phyloP scores from a whole-genome alignment of 139 green algal genomes.

The Zygnema cylindricum region DNA sequence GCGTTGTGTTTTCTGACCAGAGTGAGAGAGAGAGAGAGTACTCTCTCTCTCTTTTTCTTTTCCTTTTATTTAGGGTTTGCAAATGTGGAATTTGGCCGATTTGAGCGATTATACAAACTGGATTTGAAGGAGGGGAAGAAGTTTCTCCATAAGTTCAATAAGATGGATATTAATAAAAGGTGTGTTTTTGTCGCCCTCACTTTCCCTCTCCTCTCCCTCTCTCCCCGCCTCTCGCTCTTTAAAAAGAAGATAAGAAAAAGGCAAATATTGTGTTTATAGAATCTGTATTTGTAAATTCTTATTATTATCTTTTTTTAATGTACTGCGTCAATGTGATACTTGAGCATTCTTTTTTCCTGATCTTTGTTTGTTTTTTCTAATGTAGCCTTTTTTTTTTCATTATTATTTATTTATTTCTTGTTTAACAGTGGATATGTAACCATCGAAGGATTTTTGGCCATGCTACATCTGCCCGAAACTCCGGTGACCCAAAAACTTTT shows the following conservation, averaged over 20 bases:
- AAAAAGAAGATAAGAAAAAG: too few relatives aligned
- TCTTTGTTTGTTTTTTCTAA: not conserved
- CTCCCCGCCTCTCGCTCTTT: not conserved
- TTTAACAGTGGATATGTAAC: slow-evolving; percentile 35
- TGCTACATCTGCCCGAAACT: slow-evolving; percentile 28
- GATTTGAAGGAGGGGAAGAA: slow-evolving; percentile 30
- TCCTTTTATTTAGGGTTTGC: too few relatives aligned
- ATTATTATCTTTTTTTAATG: too few relatives aligned
- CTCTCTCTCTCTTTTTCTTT: too few relatives aligned
- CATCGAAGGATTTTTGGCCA: slow-evolving; percentile 18
- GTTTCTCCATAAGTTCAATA: slow-evolving; percentile 29
- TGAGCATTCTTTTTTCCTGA: not conserved
- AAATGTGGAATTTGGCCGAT: slow-evolving; percentile 56
- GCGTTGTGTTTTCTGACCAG: too few relatives aligned
- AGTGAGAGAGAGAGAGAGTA: too few relatives aligned
- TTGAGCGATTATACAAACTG: slow-evolving; percentile 41
- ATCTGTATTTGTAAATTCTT: too few relatives aligned
- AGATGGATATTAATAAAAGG: slow-evolving; percentile 45
- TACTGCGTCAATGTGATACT: too few relatives aligned
- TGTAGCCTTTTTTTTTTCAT: not conserved
- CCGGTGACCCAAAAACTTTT: slow-evolving; percentile 14
- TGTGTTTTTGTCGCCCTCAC: slow-evolving; percentile 21
- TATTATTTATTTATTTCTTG: not conserved
- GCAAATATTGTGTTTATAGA: too few relatives aligned
- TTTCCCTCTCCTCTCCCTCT: not conserved